Evolutionary conservation across 2,329 filamentous ascomycete species (phyloP).

Genomic region (Leptographium wingfieldii): DNA sequence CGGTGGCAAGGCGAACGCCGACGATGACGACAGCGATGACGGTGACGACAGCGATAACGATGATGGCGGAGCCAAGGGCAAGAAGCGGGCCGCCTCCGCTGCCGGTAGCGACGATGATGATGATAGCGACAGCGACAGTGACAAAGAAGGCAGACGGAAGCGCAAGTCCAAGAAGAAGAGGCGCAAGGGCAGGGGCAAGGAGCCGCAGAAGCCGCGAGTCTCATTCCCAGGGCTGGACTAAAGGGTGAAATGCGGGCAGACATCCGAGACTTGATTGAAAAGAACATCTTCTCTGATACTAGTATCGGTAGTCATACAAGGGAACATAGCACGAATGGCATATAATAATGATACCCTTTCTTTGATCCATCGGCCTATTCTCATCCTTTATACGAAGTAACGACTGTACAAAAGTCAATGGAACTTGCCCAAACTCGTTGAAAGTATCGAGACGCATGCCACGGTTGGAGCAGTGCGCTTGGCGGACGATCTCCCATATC

Average conservation of each 20-base stretch:
- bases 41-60: conserved; percentile 36
- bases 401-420: too few relatives aligned
- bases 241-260: background rate
- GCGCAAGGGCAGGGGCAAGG: conserved; percentile 14
- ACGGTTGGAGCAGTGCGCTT: conserved; percentile 43
- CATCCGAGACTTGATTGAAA: background rate
- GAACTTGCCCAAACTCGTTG: conserved; percentile 35
- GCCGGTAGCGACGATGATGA: conserved; percentile 31
- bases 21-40: conserved; percentile 25
- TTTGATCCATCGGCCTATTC: background rate
- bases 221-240: conserved; percentile 22
- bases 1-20: conserved; percentile 30
- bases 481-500: conserved; percentile 34
- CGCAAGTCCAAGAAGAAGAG: conserved; percentile 18
- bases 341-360: background rate
- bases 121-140: conserved; percentile 19
- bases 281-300: background rate
- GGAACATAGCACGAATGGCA: background rate
- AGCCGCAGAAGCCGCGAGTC: conserved; percentile 9
- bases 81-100: conserved; percentile 20
- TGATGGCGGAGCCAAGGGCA: conserved; percentile 14
- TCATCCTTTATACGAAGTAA: background rate
- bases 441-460: conserved; percentile 51
- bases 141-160: conserved; percentile 18
- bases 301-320: background rate